Conservation (phyloP, 208 protist genomes). For the Leishmania tropica region DNA sequence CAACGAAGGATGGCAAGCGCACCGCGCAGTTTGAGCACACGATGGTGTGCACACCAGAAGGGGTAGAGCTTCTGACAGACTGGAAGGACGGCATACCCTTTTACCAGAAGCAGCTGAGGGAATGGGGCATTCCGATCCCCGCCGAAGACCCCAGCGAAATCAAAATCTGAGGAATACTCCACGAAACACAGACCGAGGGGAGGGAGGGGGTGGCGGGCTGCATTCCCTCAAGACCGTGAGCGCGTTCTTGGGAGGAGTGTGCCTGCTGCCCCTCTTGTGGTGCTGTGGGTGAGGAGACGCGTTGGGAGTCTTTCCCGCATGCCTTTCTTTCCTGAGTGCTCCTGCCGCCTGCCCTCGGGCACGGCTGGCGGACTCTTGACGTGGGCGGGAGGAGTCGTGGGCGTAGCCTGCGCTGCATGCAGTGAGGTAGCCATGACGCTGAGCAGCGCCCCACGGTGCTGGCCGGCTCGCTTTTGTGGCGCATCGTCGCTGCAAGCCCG, state of each 20-base stretch:
- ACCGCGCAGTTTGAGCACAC: slow-evolving; percentile 99
- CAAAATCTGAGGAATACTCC: slow-evolving; percentile 35
- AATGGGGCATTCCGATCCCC: slow-evolving; percentile 63
- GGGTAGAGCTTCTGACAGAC: slow-evolving; percentile 88
- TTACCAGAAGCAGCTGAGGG: slow-evolving; percentile 88
- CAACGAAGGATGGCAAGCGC: slow-evolving; percentile 95
- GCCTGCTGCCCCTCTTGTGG: neutral
- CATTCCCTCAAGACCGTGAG: neutral
- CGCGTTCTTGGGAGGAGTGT: no score
- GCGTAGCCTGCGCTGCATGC: neutral
- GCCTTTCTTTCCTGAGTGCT: no score
- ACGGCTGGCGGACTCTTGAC: neutral
- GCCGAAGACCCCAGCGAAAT: slow-evolving; percentile 58
- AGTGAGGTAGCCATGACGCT: no score
- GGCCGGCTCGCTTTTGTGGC: no score
- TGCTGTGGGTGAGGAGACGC: no score
- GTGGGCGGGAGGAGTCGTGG: neutral
- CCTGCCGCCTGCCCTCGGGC: neutral
- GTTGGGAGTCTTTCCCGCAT: no score
- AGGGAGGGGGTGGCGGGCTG: no score
- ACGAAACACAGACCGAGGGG: neutral
- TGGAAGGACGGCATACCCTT: slow-evolving; percentile 83
- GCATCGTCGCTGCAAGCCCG: neutral
- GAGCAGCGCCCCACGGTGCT: no score
- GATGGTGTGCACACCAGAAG: slow-evolving; percentile 93